These are phyloP conservation scores for Metarhizium brunneum DNA, from an alignment of 2,329 filamentous ascomycete genomes.

Conservation along the genomic window DNA sequence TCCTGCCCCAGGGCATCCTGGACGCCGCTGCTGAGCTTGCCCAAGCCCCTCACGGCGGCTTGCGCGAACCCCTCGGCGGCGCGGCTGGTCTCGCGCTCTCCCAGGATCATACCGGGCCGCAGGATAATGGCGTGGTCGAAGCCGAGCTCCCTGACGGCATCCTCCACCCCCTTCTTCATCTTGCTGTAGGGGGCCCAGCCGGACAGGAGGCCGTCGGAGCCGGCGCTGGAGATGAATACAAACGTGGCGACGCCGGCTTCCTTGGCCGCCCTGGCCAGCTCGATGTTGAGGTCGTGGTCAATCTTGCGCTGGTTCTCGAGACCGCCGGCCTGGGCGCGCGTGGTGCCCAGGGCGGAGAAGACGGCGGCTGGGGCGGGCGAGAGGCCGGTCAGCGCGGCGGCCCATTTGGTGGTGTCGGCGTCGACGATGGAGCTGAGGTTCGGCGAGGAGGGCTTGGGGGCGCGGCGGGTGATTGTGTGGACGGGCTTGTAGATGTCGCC, in stretches of 20 bases:
- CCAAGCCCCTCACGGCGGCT: slow-evolving; percentile 45
- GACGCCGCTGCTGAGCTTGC: slow-evolving; percentile 40
- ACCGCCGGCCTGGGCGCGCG: slow-evolving; percentile 62
- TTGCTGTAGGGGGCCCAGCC: slow-evolving; percentile 41
- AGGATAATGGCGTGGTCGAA: slow-evolving; percentile 74
- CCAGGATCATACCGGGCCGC: slow-evolving; percentile 67
- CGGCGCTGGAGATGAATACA: slow-evolving; percentile 61
- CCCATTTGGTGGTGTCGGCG: slow-evolving; percentile 61
- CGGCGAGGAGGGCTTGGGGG: slow-evolving; percentile 42
- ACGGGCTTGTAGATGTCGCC: slow-evolving; percentile 43
- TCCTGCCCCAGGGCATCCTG: slow-evolving; percentile 67
- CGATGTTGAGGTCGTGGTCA: slow-evolving; percentile 78
- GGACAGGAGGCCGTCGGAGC: slow-evolving; percentile 31
- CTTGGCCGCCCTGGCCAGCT: slow-evolving; percentile 66
- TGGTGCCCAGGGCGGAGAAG: slow-evolving; percentile 75
- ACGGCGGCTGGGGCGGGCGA: slow-evolving; percentile 51
- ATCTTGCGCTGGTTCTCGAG: slow-evolving; percentile 77
- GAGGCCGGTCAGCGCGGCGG: slow-evolving; percentile 45
- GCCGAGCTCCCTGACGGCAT: slow-evolving; percentile 57
- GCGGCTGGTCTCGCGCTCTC: slow-evolving; percentile 54
- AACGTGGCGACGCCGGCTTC: slow-evolving; percentile 63
- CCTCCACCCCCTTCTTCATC: slow-evolving; percentile 88
- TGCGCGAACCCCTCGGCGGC: slow-evolving; percentile 47
- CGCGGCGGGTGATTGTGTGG: slow-evolving; percentile 57
- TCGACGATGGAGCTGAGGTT: slow-evolving; percentile 57